Conservation (phyloP, 306 rosid genomes). For the Citrullus colocynthis region DNA sequence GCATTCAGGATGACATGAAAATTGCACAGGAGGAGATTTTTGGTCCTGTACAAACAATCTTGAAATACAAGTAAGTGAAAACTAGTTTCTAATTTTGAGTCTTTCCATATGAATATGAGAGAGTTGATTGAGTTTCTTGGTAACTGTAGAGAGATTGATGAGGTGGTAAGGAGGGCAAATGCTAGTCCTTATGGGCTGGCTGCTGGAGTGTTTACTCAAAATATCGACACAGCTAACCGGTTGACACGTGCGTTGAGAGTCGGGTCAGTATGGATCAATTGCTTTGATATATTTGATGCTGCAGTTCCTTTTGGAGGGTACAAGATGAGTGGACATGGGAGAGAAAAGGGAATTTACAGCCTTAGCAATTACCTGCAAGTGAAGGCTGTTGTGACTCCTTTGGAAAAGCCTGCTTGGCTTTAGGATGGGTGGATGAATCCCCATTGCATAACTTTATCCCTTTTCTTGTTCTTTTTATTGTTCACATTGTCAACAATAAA, state of each 20-base stretch:
- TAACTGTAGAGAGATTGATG: slow-evolving; percentile 45
- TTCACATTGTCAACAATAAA: slow-evolving; percentile 1
- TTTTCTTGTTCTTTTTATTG: neutral
- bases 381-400: slow-evolving; percentile 70
- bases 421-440: slow-evolving; percentile 13
- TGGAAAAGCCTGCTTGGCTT: slow-evolving; percentile 84
- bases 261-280: slow-evolving; percentile 74
- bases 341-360: slow-evolving; percentile 81
- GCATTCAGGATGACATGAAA: slow-evolving; percentile 58
- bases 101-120: neutral
- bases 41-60: slow-evolving; percentile 85
- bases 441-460: neutral
- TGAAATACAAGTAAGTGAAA: slow-evolving; percentile 64
- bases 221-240: slow-evolving; percentile 59
- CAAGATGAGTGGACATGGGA: slow-evolving; percentile 90
- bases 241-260: slow-evolving; percentile 59
- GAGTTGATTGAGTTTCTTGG: neutral
- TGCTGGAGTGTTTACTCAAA: slow-evolving; percentile 70
- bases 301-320: slow-evolving; percentile 92
- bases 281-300: slow-evolving; percentile 76
- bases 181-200: slow-evolving; percentile 64
- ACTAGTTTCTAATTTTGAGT: neutral
- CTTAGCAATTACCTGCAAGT: slow-evolving; percentile 82
- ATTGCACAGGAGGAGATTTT: slow-evolving; percentile 86
- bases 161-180: slow-evolving; percentile 69